Base-by-base conservation (phyloP, 352 stramenopile genomes). In the Pythium phragmitis region DNA sequence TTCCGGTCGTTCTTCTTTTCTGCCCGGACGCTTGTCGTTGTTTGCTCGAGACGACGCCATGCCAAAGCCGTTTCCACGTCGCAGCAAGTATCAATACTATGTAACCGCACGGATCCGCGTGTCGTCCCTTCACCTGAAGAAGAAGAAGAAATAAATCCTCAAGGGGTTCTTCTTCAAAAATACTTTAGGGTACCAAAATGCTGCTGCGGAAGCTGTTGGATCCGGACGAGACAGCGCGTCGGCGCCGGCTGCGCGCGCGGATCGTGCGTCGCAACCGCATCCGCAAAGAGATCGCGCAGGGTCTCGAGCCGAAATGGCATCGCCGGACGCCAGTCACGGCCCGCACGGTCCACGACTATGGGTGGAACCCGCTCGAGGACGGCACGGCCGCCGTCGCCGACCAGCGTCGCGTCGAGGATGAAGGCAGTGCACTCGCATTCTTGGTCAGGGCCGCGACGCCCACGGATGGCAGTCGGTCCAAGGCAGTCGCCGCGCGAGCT, bases 231-330 rank as follows among this genome's bases (percentile, higher is more conserved):
- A 76, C 73, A n/a, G 60, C 61, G 37, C 74, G 74, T 17, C 70
- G 74, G 16, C 74, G 75, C 12, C 57, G 71, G 7, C 59, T 82
- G 26, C 81, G 81, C 9, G 81, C 79, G 34, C 71, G 70, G 16
- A 88, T 90, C 63, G 67, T 87, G 7, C 72, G 79, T 2, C 72
- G 81, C 14, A 90, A 88, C 26, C 79, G 81, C 14, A 87, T 88
- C 74, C 79, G 83, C 39, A 60, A 62, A 3, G 81, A 90, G 63
- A 63, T 86, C 55, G 72, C 59, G 3, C 73, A 80, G 50, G 79
- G 76, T 17, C 65, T 87, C 1, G 69, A 76, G 9, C 74, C 70
- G 16, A 65, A 75, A 55, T 68, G 56, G 21, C 61, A 69, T 13
- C 70, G 73, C 26, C 17, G 56, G 21, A 67, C 67, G 7, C 70